These are phyloP conservation scores for Ganoderma sinense DNA, from an alignment of 1,284 basidiomycete genomes.

Conservation along the genomic window DNA sequence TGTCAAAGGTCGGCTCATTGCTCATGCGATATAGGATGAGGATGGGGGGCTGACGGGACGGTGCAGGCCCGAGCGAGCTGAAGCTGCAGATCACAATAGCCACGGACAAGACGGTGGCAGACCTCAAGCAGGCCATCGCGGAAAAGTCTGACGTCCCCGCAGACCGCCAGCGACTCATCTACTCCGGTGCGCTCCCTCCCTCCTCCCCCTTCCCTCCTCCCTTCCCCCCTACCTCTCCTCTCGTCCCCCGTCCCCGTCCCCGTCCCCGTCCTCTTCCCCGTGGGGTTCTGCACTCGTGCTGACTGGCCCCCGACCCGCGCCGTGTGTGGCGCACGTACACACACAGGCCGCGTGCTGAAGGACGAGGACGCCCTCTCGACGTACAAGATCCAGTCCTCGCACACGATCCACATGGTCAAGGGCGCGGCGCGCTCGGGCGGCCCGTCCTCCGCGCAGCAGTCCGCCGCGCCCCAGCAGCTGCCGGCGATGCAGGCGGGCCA, in stretches of 20 bases:
- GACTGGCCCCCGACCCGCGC: too few species aligned
- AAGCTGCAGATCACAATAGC: slow-evolving; percentile 87
- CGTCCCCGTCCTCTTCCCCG: background rate
- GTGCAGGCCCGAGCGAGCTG: slow-evolving; percentile 83
- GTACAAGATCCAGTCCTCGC: slow-evolving; percentile 89
- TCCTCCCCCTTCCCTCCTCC: background rate
- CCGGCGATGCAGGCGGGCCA: slow-evolving; percentile 87
- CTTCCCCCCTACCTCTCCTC: background rate
- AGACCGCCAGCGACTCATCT: slow-evolving; percentile 86
- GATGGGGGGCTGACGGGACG: background rate
- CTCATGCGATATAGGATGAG: too few species aligned
- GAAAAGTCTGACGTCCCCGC: slow-evolving; percentile 86
- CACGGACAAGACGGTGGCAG: slow-evolving; percentile 80
- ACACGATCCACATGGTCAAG: slow-evolving; percentile 96
- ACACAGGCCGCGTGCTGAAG: slow-evolving; percentile 83
- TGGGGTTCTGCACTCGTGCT: too few species aligned
- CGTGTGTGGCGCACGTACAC: slow-evolving; percentile 1
- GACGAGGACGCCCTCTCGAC: slow-evolving; percentile 83
- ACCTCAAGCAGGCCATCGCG: slow-evolving; percentile 88
- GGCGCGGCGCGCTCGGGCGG: slow-evolving; percentile 70
- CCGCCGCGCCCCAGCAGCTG: slow-evolving; percentile 51
- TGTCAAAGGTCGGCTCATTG: slow-evolving; percentile 63
- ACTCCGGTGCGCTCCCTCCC: slow-evolving; percentile 68
- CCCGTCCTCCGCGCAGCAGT: slow-evolving; percentile 38
- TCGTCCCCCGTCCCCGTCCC: background rate